Evolutionary conservation across 371 early-diverging fungal species (phyloP).

Genomic region (Zancudomyces culisetae): DNA sequence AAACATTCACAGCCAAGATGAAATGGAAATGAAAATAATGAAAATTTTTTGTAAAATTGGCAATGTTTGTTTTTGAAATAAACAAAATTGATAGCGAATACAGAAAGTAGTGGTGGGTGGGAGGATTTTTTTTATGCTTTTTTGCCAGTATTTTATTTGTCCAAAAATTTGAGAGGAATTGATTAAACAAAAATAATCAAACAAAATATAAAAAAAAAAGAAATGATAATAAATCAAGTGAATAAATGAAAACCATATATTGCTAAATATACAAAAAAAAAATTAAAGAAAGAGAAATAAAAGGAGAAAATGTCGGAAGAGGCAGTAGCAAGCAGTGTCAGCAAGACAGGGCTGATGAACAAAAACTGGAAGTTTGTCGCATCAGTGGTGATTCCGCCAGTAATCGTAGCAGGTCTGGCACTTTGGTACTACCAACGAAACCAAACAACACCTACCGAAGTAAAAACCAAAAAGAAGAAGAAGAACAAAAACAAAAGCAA

Average conservation of each 20-base stretch:
- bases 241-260: too few relatives aligned
- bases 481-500: slow-evolving; percentile 12
- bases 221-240: slow-evolving; percentile 1
- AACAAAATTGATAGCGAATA: too few relatives aligned
- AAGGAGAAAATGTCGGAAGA: slow-evolving; percentile 3
- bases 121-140: too few relatives aligned
- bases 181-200: background rate
- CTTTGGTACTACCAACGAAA: slow-evolving; percentile 36
- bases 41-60: too few relatives aligned
- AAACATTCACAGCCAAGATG: too few relatives aligned
- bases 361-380: slow-evolving; percentile 49
- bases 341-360: background rate
- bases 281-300: too few relatives aligned
- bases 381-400: slow-evolving; percentile 38
- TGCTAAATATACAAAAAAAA: too few relatives aligned
- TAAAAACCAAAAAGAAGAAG: slow-evolving; percentile 6
- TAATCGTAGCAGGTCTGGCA: slow-evolving; percentile 40
- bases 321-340: background rate
- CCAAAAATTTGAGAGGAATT: too few relatives aligned
- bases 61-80: too few relatives aligned
- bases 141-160: too few relatives aligned
- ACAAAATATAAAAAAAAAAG: slow-evolving; percentile 3
- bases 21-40: too few relatives aligned
- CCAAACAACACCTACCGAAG: slow-evolving; percentile 6
- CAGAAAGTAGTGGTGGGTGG: too few relatives aligned